Conservation (phyloP, 2,329 filamentous ascomycete species). For the Aureobasidium zeae region DNA sequence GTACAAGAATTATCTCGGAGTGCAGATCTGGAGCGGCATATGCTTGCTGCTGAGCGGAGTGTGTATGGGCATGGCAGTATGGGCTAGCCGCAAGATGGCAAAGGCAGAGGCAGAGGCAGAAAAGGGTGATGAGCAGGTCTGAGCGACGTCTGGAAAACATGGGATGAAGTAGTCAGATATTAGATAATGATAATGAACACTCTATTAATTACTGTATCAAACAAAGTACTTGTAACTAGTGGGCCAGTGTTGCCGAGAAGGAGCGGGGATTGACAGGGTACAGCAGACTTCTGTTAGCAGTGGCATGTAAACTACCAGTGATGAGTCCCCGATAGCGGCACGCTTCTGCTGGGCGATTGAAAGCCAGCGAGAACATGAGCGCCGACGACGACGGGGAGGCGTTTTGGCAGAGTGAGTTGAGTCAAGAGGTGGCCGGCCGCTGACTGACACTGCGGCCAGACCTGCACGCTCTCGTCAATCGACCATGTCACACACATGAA, state of each 20-base stretch:
- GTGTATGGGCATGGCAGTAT: conserved; percentile 32
- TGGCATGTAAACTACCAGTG: no score
- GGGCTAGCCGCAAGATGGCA: conserved; percentile 12
- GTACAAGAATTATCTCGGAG: conserved; percentile 35
- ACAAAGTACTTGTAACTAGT: no score
- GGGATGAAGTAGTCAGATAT: no score
- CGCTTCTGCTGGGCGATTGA: conserved; percentile 9
- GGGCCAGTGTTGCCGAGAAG: no score
- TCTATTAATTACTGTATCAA: no score
- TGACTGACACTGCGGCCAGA: neutral
- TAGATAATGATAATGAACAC: no score
- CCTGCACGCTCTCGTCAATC: conserved; percentile 44
- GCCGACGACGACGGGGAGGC: conserved; percentile 62
- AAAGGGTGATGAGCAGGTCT: neutral
- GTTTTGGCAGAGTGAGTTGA: conserved; percentile 74
- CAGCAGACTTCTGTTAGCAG: no score
- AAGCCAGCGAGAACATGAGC: conserved; percentile 39
- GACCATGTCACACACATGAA: conserved; percentile 49
- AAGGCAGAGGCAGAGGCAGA: neutral
- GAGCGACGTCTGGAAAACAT: neutral
- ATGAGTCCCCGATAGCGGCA: conserved; percentile 14
- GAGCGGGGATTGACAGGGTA: no score
- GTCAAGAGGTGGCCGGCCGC: no score
- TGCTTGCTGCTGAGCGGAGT: conserved; percentile 33
- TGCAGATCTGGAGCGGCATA: conserved; percentile 40